Evolutionary conservation across 192 early-diverging fungal species (phyloP).

Genomic region (Coemansia sp.): DNA sequence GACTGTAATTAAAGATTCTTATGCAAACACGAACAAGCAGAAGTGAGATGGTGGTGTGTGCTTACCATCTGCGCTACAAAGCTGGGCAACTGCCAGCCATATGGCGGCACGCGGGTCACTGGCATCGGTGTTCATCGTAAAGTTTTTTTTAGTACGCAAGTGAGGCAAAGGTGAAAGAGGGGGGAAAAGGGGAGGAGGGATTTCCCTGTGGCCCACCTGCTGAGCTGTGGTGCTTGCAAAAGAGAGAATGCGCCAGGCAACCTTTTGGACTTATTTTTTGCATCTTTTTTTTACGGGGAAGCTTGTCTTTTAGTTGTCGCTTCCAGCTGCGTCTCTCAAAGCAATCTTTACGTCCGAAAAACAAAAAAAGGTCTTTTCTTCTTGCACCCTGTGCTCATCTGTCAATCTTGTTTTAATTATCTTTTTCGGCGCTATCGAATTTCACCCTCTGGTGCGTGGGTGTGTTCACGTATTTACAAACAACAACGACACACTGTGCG

Average conservation of each 20-base stretch:
- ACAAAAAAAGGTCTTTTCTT: not conserved
- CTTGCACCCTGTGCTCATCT: not conserved
- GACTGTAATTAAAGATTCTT: not conserved
- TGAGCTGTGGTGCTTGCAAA: not conserved
- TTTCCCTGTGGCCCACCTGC: not conserved
- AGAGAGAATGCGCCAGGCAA: not conserved
- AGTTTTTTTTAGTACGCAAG: not conserved
- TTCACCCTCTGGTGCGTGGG: too few relatives aligned
- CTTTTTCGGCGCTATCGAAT: not conserved
- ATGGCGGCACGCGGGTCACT: conserved; percentile 37
- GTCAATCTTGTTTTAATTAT: not conserved
- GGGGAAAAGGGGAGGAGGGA: not conserved
- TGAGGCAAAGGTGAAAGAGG: not conserved
- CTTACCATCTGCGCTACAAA: conserved; percentile 38
- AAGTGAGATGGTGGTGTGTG: not conserved
- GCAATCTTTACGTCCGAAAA: not conserved
- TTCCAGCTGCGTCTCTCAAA: not conserved
- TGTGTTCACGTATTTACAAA: not conserved
- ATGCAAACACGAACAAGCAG: not conserved
- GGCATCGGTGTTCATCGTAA: conserved; percentile 28
- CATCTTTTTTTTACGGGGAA: not conserved
- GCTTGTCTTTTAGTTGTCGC: not conserved
- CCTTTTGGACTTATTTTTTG: not conserved
- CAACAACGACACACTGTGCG: not conserved
- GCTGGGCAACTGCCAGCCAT: conserved; percentile 42